Evolutionary conservation across 225 moss, liverwort and hornwort genomes (phyloP).

Genomic region (Neckera pumila): DNA sequence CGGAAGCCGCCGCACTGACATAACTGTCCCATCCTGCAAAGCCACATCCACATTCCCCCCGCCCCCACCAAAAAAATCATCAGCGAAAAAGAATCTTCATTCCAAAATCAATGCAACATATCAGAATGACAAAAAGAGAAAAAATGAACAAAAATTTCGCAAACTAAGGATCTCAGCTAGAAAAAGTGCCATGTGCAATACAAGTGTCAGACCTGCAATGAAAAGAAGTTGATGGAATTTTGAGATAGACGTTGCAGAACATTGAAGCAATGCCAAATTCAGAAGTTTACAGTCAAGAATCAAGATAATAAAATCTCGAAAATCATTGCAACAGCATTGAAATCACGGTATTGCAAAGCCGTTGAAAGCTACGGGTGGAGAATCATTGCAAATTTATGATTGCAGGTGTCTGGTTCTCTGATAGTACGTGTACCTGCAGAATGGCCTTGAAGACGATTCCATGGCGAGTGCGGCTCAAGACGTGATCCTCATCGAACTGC

Average conservation of each 20-base stretch:
- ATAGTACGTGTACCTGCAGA: constrained; percentile 31
- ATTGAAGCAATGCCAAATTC: not conserved
- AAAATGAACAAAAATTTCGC: not conserved
- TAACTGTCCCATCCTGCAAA: constrained; percentile 59
- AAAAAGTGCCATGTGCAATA: not conserved
- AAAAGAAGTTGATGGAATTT: not conserved
- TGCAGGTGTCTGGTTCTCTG: not conserved
- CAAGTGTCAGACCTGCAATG: not conserved
- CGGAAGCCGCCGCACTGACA: constrained; percentile 66
- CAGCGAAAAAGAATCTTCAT: not conserved
- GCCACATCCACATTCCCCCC: not conserved
- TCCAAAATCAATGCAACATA: not conserved
- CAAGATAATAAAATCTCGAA: not conserved
- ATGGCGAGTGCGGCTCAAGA: constrained; percentile 70
- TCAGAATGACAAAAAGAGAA: not conserved
- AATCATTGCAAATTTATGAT: not conserved
- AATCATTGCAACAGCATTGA: not conserved
- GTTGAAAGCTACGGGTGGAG: not conserved
- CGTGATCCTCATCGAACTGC: constrained; percentile 93
- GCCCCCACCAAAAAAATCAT: not conserved
- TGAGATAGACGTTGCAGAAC: not conserved
- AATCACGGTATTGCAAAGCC: not conserved
- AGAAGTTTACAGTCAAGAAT: not conserved
- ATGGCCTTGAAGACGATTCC: constrained; percentile 97
- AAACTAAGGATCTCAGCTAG: too few species aligned